Conservation (phyloP, 2,329 filamentous ascomycete species). For the Diaporthe vexans region DNA sequence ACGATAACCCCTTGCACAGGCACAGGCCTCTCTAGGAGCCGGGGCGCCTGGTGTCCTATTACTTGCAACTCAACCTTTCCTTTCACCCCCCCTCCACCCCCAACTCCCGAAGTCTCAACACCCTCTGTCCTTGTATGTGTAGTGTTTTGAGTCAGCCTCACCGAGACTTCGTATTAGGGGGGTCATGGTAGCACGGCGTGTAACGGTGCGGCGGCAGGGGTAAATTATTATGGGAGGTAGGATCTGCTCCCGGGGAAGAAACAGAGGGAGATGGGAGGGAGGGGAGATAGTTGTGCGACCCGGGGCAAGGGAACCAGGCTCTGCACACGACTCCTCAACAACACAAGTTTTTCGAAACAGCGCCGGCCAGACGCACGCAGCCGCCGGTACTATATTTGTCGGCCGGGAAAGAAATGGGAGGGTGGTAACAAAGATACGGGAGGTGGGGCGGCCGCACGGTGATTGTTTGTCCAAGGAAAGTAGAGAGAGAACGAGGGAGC, state of each 20-base stretch:
- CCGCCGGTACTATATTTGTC: slow-evolving; percentile 30
- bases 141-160: slow-evolving; percentile 9
- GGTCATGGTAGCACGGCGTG: slow-evolving; percentile 27
- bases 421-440: background rate
- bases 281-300: slow-evolving; percentile 15
- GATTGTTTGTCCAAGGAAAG: background rate
- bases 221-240: background rate
- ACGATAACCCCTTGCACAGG: background rate
- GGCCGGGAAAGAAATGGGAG: background rate
- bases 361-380: background rate
- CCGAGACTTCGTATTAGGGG: slow-evolving; percentile 31
- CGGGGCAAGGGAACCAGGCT: background rate
- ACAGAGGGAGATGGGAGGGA: background rate
- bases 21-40: background rate
- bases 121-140: background rate
- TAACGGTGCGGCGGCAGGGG: slow-evolving; percentile 2
- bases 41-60: background rate
- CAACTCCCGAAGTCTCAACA: slow-evolving; percentile 9
- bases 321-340: background rate
- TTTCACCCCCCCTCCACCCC: background rate
- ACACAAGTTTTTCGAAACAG: slow-evolving; percentile 13
- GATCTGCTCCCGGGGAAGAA: background rate
- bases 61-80: background rate
- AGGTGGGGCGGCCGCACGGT: background rate
- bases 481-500: background rate